phyloP scores from a whole-genome alignment of 108 stramenopile genomes.

The Nitzschia palea region DNA sequence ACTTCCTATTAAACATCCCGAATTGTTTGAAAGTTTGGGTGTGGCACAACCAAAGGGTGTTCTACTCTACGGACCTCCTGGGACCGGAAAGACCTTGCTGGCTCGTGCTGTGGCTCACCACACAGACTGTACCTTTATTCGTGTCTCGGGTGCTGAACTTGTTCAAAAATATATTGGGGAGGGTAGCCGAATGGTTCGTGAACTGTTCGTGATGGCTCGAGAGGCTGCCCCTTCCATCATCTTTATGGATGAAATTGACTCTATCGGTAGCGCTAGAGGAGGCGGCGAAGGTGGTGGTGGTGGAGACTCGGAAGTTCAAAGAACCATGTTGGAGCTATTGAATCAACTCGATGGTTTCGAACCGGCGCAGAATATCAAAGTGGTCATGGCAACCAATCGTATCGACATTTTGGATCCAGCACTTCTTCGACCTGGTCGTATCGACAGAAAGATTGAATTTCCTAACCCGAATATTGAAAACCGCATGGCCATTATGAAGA shows the following conservation, averaged over 20 bases:
- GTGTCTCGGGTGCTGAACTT: constrained; percentile 97
- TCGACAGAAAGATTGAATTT: constrained; percentile 98
- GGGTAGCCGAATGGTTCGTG: constrained; percentile 98
- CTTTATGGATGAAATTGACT: constrained; percentile 99
- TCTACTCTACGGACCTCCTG: constrained; percentile 97
- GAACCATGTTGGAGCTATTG: constrained; percentile 99
- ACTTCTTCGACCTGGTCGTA: constrained; percentile 91
- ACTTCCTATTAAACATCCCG: constrained; percentile 99
- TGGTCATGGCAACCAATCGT: constrained; percentile 97
- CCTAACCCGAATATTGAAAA: constrained; percentile 91
- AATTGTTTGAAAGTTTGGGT: constrained; percentile 97
- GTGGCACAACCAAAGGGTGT: constrained; percentile 99
- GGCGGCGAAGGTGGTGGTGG: constrained; percentile 81
- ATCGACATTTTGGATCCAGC: constrained; percentile 98
- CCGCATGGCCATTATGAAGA: constrained; percentile 91
- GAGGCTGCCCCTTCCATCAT: constrained; percentile 99
- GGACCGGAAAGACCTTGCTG: constrained; percentile 99
- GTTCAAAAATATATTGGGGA: constrained; percentile 99
- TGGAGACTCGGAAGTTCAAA: constrained; percentile 98
- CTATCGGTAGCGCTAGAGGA: constrained; percentile 91
- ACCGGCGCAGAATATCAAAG: constrained; percentile 99
- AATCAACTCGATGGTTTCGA: constrained; percentile 99
- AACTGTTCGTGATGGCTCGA: constrained; percentile 99
- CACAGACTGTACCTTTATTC: constrained; percentile 99
- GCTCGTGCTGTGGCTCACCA: constrained; percentile 99